phyloP scores from a whole-genome alignment of 495 filamentous ascomycete species.

The Aspergillus taichungensis region DNA sequence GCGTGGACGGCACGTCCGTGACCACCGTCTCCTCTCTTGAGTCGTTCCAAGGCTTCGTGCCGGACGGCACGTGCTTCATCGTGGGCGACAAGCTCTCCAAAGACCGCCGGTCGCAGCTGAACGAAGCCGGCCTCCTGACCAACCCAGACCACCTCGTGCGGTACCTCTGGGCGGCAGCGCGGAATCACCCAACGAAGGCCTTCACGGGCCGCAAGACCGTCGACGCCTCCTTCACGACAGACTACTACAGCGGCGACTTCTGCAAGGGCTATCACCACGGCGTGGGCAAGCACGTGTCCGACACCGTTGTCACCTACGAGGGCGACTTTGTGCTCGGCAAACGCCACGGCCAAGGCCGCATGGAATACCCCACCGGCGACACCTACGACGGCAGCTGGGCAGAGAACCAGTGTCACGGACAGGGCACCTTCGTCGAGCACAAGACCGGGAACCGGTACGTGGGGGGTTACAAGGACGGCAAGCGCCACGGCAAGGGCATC shows the following conservation, averaged over 20 bases:
- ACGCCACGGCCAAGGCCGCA: constrained; percentile 46
- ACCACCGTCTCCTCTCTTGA: constrained; percentile 32
- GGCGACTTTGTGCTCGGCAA: constrained; percentile 46
- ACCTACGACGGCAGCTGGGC: constrained; percentile 54
- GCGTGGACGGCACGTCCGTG: constrained; percentile 31
- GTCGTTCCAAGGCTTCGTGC: constrained; percentile 29
- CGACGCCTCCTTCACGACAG: constrained; percentile 37
- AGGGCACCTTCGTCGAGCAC: constrained; percentile 49
- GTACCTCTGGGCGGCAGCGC: constrained; percentile 37
- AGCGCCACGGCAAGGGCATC: constrained; percentile 53
- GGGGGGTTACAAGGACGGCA: constrained; percentile 55
- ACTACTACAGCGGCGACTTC: constrained; percentile 41
- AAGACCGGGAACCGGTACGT: constrained; percentile 55
- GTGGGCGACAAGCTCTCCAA: constrained; percentile 36
- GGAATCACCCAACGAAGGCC: constrained; percentile 36
- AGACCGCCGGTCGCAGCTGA: constrained; percentile 30
- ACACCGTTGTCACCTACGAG: constrained; percentile 45
- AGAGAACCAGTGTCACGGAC: constrained; percentile 47
- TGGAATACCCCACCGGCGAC: constrained; percentile 55
- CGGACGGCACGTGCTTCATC: constrained; percentile 37
- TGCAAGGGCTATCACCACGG: constrained; percentile 45
- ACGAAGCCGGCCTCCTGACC: constrained; percentile 31
- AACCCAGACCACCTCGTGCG: constrained; percentile 38
- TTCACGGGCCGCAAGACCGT: constrained; percentile 37
- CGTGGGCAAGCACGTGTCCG: constrained; percentile 43